Evolutionary conservation across 73 alveolate species (phyloP).

Genomic region (Stentor roeselii): DNA sequence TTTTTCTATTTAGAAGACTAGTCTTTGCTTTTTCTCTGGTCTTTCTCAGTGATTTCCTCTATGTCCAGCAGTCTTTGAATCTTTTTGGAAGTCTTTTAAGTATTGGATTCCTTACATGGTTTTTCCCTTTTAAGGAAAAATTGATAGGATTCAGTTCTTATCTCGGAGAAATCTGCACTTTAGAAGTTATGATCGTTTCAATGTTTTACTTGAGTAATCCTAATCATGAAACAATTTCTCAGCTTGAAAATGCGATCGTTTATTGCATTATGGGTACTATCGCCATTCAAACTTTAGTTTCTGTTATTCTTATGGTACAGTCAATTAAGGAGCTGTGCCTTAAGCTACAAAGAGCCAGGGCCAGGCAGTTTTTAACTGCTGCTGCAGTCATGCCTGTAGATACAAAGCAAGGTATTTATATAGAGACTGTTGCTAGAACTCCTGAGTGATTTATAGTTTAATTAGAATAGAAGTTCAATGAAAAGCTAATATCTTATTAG

Average conservation of each 20-base stretch:
- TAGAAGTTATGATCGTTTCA: not conserved
- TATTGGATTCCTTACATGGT: not conserved
- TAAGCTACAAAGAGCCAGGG: not conserved
- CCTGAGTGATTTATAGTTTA: too few species aligned
- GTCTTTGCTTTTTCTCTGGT: not conserved
- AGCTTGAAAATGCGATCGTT: not conserved
- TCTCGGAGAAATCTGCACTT: not conserved
- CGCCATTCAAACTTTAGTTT: not conserved
- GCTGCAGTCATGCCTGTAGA: too few species aligned
- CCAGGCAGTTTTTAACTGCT: not conserved
- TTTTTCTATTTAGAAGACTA: not conserved
- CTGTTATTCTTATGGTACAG: not conserved
- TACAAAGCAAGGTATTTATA: too few species aligned
- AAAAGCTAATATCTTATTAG: too few species aligned
- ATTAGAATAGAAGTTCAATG: too few species aligned
- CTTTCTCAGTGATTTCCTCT: not conserved
- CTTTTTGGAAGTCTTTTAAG: not conserved
- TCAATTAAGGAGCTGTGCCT: not conserved
- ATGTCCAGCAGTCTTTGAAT: not conserved
- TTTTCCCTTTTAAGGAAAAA: not conserved
- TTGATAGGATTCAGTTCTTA: too few species aligned
- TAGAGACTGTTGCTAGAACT: too few species aligned
- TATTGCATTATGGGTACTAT: not conserved
- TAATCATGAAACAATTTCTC: not conserved
- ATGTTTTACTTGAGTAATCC: not conserved